Conservation (phyloP, 192 early-diverging fungal species). For the Backusella macrospora region DNA sequence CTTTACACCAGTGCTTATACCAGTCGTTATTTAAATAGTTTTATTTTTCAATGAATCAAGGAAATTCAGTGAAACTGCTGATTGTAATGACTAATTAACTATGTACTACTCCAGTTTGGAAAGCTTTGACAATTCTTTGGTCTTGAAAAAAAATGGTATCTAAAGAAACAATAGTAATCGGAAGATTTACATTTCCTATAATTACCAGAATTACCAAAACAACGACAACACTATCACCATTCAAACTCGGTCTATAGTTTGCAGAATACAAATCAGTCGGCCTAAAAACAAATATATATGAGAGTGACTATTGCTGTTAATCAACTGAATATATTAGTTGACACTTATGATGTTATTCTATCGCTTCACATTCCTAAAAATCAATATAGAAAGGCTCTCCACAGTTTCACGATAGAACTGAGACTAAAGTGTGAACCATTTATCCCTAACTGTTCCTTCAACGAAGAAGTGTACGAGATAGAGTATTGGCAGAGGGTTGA, state of each 20-base stretch:
- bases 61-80: too few relatives aligned
- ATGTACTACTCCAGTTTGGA: too few relatives aligned
- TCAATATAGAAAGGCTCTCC: conserved; percentile 18
- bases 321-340: background rate
- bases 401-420: conserved; percentile 8
- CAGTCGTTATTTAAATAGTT: too few relatives aligned
- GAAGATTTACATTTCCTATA: too few relatives aligned
- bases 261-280: background rate
- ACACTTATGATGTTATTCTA: conserved; percentile 9
- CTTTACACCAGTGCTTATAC: too few relatives aligned
- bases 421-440: conserved; percentile 14
- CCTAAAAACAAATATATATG: background rate
- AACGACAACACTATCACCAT: background rate
- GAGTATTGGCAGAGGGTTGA: conserved; percentile 20
- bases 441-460: conserved; percentile 17
- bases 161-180: too few relatives aligned
- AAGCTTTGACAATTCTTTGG: too few relatives aligned
- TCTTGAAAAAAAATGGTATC: too few relatives aligned
- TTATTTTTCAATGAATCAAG: too few relatives aligned
- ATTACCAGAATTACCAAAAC: too few relatives aligned
- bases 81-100: too few relatives aligned
- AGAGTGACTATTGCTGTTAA: background rate
- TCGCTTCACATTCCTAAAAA: conserved; percentile 10
- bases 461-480: conserved; percentile 20
- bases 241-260: background rate